Evolutionary conservation across 2,329 filamentous ascomycete species (phyloP).

Genomic region (Zymoseptoria tritici): DNA sequence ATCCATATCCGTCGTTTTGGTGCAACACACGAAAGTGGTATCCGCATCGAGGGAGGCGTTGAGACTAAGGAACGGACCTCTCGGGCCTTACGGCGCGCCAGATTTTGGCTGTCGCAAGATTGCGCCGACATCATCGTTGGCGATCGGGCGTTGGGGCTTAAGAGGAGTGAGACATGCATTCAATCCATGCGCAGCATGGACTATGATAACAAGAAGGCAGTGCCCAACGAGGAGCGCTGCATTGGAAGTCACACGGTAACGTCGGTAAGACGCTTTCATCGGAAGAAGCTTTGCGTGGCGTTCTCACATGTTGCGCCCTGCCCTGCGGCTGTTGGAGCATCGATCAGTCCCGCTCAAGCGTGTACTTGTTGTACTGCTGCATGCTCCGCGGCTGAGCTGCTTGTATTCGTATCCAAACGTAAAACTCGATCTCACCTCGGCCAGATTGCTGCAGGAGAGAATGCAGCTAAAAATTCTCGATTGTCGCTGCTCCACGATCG

Average conservation of each 20-base stretch:
- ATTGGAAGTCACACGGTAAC: background rate
- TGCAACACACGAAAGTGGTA: background rate
- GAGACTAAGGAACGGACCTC: background rate
- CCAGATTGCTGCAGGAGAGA: no score
- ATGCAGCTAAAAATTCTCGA: background rate
- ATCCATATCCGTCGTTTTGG: no score
- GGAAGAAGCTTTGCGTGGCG: no score
- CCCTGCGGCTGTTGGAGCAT: no score
- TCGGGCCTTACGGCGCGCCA: background rate
- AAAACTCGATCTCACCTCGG: background rate
- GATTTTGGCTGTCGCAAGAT: background rate
- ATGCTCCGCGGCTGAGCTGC: no score
- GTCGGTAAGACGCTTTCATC: background rate
- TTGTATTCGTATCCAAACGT: background rate
- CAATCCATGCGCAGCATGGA: background rate
- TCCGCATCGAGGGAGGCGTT: background rate
- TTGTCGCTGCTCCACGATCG: background rate
- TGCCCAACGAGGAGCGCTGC: background rate
- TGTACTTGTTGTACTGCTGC: no score
- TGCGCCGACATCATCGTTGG: background rate
- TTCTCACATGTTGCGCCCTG: no score
- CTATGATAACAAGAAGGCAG: no score
- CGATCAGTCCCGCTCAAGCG: no score
- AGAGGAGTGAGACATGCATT: background rate
- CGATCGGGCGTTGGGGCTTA: no score